phyloP scores from a whole-genome alignment of 2,329 filamentous ascomycete genomes.

The Cladosporium sp. region DNA sequence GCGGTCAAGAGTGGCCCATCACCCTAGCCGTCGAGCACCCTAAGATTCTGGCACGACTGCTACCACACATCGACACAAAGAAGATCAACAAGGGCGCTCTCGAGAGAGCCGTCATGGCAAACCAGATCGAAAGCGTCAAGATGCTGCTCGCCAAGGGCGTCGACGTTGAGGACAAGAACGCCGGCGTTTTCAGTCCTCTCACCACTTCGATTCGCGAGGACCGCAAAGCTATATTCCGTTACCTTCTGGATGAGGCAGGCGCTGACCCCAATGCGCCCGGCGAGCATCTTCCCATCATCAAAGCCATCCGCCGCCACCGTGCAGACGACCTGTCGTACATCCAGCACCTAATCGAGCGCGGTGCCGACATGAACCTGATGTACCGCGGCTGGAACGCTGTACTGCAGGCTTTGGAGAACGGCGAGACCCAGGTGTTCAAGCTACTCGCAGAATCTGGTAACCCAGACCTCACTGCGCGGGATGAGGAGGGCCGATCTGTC shows the following conservation, averaged over 20 bases:
- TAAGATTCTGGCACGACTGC: slow-evolving; percentile 58
- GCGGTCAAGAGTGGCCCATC: slow-evolving; percentile 69
- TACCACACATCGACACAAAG: slow-evolving; percentile 58
- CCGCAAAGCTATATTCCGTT: slow-evolving; percentile 60
- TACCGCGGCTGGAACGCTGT: slow-evolving; percentile 67
- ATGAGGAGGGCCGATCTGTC: slow-evolving; percentile 57
- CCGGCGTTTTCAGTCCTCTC: slow-evolving; percentile 69
- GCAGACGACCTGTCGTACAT: slow-evolving; percentile 60
- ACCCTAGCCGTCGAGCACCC: slow-evolving; percentile 67
- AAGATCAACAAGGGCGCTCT: slow-evolving; percentile 66
- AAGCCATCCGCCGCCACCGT: slow-evolving; percentile 62
- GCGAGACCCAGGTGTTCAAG: slow-evolving; percentile 56
- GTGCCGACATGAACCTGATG: slow-evolving; percentile 67
- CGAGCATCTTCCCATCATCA: slow-evolving; percentile 70
- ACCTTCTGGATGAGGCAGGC: slow-evolving; percentile 60
- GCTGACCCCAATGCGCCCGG: slow-evolving; percentile 68
- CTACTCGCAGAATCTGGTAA: slow-evolving; percentile 53
- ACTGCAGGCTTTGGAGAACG: slow-evolving; percentile 66
- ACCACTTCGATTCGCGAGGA: slow-evolving; percentile 67
- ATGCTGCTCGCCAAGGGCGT: slow-evolving; percentile 64
- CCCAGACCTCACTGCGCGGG: slow-evolving; percentile 54
- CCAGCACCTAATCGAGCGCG: slow-evolving; percentile 61
- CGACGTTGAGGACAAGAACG: slow-evolving; percentile 69
- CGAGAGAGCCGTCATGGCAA: slow-evolving; percentile 66
- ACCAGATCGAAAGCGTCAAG: slow-evolving; percentile 67